Base-by-base conservation (phyloP, 1,284 basidiomycete species). In the Ceratobasidium theobromae region DNA sequence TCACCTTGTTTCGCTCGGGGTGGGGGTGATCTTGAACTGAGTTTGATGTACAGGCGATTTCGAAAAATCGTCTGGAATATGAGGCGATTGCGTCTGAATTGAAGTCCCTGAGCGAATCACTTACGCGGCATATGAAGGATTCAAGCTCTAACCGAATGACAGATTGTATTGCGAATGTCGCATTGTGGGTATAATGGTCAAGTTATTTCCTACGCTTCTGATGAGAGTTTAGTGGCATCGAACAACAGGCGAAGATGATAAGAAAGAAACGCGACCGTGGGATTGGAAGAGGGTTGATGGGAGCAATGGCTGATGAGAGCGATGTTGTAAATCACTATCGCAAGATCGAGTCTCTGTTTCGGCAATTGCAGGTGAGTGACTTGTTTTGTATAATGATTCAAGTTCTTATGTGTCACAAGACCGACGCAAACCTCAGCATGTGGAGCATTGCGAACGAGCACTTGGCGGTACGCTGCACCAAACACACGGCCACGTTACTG, bases 381-480 rank as follows among this genome's bases (percentile, higher is more conserved):
- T 16, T 14, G 16, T 8, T n/a, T 21, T 32, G 12, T 3, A 3
- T 40, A 18, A n/a, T 11, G 1, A 12, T 16, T 23, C 35, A 8
- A 16, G 23, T 8, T 18, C n/a, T 41, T 11, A 53, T 32, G 9
- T 11, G 33, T 11, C 23, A 11, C 8, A 8, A 54, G 33, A 14
- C 14, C 53, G 38, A 54, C 53, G 35, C 35, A 12, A n/a, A 16
- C 9, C 25, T 54, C 9, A 28, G 38, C 25, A 25, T 25, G 21
- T 54, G 53, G 53, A 54, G 35, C 21, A 54, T 41, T 12, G 40
- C 38, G 14, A 16, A 54, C 21, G 38, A 54, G 16, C 53, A 54
- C 8, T n/a, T 41, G n/a, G 53, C 38, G n/a, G 53, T 54, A 41
- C 16, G 38, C 40, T 38, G 9, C 8, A 18, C 5, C 18, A 33